Base-by-base conservation (phyloP, 345 rosid species). In the Laguncularia racemosa region DNA sequence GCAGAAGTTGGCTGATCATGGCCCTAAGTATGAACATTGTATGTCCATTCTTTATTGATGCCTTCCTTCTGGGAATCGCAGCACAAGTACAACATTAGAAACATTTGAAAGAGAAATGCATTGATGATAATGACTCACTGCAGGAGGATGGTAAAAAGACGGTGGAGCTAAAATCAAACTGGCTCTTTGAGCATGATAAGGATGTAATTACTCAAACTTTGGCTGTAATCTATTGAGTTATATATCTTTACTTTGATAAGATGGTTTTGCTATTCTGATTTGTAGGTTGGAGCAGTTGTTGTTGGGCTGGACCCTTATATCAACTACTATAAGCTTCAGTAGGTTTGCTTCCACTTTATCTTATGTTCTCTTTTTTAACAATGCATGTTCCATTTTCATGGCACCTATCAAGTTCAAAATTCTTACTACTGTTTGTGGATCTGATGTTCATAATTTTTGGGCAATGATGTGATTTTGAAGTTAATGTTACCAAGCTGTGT, bases 271-370 rank as follows among this genome's bases (percentile, higher is more conserved):
- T 28, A 65, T 47, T 60, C 28, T n/a, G 16, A 28, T 52, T 64
- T 58, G 20, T 80, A 85, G 98, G 98, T 86, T 56, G 98, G 98
- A 72, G 98, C 97, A 38, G 96, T 92, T 59, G 91, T 89, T 61
- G 97, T 89, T 50, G 97, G 97, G 57, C 44, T 86, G 49, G 97
- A 92, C 63, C 95, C 91, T 19, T 43, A 56, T 53, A 79, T 92
- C 58, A 92, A 92, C 82, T 89, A 80, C 71, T 89, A 81, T 77
- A 92, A 92, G 83, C 97, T 92, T 69, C 97, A 86, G 97, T 84
- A 79, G 73, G 95, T 64, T 61, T 47, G 50, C 50, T 67, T 63
- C 54, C 19, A 23, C 53, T 44, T 21, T 52, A 40, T 55, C 11
- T 58, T 61, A 48, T 20, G 57, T 12, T 58, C 7, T 49, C 59